Evolutionary conservation across 306 rosid species (phyloP), one percentile per base, ranked within the genome.

Genomic region (Sophora flavescens): DNA sequence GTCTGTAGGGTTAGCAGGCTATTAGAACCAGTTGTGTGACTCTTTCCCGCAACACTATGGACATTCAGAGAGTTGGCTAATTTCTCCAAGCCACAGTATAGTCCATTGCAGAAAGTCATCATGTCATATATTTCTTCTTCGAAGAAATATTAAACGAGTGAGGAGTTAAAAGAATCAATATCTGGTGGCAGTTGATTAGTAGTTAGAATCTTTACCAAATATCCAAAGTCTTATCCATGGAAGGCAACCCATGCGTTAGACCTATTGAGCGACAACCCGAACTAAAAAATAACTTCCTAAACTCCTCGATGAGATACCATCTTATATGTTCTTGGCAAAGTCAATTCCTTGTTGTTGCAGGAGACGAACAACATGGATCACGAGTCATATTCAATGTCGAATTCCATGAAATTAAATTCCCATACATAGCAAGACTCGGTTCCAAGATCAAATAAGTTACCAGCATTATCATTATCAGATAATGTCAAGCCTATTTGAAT

Each of bases 161-260:
- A 3, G 5, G 3, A 3, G 5, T 50, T 77, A 4, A 77, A 77
- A 1, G 15, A 0, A 2, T 22, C 36, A n/a, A 68, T 8, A 2
- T 68, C 13, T 4, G 5, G 1, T 0, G 69, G 81, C 36, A 77
- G 47, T 2, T 14, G 3, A 44, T 7, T 5, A 4, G 9, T 4
- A 4, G 4, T 58, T 2, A 68, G 17, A 3, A 77, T 35, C 8
- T 77, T 68, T 8, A 77, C 58, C 9, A 57, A 0, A 14, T n/a
- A 67, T 1, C 81, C 75, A 33, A 77, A 77, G 68, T 77, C 81
- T 16, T 68, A 33, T 6, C 68, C 4, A 3, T 77, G 81, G n/a
- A 77, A 77, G 3, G 75, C 57, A 7, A 54, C 80, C 80, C 74
- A 41, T 13, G 45, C 14, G 7, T 0, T 14, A 14, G 11, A 7